These are phyloP conservation scores for Phytophthora citrophthora DNA, from an alignment of 352 stramenopile genomes.

Conservation along the genomic window DNA sequence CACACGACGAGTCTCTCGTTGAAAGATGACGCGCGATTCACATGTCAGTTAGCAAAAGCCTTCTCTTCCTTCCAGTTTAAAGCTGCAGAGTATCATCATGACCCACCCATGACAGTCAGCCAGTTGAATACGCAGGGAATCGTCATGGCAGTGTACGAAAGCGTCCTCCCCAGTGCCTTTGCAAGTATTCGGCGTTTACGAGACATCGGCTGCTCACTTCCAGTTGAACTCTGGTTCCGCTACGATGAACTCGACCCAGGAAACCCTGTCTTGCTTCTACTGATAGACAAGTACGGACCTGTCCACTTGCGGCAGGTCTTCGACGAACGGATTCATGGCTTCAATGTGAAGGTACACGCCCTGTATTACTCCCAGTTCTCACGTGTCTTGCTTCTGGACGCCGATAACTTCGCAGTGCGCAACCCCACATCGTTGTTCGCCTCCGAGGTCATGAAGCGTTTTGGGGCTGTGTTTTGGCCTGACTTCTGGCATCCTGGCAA, in stretches of 20 bases:
- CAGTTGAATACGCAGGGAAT: constrained; percentile 35
- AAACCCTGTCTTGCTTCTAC: constrained; percentile 42
- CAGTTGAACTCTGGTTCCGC: constrained; percentile 65
- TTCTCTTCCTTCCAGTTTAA: constrained; percentile 67
- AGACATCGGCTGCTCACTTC: constrained; percentile 43
- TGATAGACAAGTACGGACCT: constrained; percentile 42
- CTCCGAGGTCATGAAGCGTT: constrained; percentile 30
- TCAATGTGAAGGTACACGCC: constrained; percentile 60
- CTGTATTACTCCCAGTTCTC: constrained; percentile 60
- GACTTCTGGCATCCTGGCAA: constrained; percentile 59
- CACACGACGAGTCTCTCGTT: constrained; percentile 66
- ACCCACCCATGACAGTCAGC: constrained; percentile 48
- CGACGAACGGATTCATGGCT: constrained; percentile 53
- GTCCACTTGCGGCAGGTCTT: constrained; percentile 51
- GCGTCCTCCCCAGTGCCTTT: constrained; percentile 53
- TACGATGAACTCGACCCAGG: constrained; percentile 48
- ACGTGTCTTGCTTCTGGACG: constrained; percentile 53
- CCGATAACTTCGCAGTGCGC: constrained; percentile 53
- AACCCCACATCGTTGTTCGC: constrained; percentile 55
- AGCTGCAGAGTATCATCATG: constrained; percentile 56
- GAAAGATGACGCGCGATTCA: constrained; percentile 74
- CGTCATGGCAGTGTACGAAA: constrained; percentile 55
- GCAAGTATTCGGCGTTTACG: constrained; percentile 53
- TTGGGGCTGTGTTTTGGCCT: constrained; percentile 57
- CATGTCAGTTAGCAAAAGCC: constrained; percentile 58